Conservation (phyloP, 2,329 filamentous ascomycete species). For the Exophiala mesophila region DNA sequence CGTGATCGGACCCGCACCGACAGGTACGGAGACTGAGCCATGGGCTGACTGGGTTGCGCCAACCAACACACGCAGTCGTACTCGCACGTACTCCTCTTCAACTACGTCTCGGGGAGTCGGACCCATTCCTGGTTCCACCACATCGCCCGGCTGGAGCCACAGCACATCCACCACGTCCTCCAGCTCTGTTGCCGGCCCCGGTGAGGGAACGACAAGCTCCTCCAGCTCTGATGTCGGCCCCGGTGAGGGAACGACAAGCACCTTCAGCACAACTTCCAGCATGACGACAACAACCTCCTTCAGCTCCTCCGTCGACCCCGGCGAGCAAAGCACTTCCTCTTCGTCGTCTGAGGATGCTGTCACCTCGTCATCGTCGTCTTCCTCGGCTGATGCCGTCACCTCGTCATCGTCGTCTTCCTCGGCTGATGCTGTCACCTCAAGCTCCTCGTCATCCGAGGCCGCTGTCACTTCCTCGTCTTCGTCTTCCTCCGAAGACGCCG, state of each 20-base stretch:
- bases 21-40: slow-evolving; percentile 8
- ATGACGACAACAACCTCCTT: background rate
- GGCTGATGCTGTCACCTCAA: background rate
- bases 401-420: slow-evolving; percentile 22
- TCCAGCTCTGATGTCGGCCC: slow-evolving; percentile 2
- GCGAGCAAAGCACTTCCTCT: background rate
- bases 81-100: slow-evolving; percentile 1
- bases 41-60: slow-evolving; percentile 12
- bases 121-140: background rate
- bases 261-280: background rate
- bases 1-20: slow-evolving; percentile 10
- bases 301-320: slow-evolving; percentile 3
- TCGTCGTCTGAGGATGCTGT: slow-evolving; percentile 22
- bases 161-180: slow-evolving; percentile 1
- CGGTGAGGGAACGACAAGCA: slow-evolving; percentile 1
- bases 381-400: slow-evolving; percentile 21
- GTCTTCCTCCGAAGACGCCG: slow-evolving; percentile 19
- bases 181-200: slow-evolving; percentile 7
- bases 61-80: slow-evolving; percentile 2
- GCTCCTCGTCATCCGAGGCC: slow-evolving; percentile 22
- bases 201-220: slow-evolving; percentile 2
- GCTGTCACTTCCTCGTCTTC: slow-evolving; percentile 5
- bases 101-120: background rate
- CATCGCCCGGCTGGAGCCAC: slow-evolving; percentile 3
- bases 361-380: background rate